Evolutionary conservation across 371 early-diverging fungal species (phyloP), one percentile per base, ranked within the genome.

Genomic region (Choanephora cucurbitarum): DNA sequence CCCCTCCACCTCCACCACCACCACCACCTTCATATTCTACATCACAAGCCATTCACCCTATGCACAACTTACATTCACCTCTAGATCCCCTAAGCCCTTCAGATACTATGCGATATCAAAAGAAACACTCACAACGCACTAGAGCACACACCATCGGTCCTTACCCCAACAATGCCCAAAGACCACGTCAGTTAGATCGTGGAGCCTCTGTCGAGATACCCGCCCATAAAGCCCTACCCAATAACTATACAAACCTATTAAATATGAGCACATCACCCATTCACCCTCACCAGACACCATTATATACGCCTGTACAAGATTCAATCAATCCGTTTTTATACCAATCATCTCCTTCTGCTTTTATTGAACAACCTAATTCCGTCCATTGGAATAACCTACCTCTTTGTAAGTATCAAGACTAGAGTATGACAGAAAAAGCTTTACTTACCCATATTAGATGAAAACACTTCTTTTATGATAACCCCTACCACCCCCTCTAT

Each of bases 71-170:
- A 28, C 37, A 37, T 37, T 37, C 37, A 9, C 37, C 37, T 11
- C 2, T 14, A 14, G 40, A 31, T 5, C 44, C 61, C 5, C 44
- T 44, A 15, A 55, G 55, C 15, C 55, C 61, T 39, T 50, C 56
- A 28, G 48, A 17, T 10, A 47, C 56, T 41, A 17, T 55, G 22
- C 14, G 21, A 28, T 54, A 53, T 59, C 42, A 32, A 5, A 55
- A 46, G 21, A 65, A 48, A 21, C 44, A 59, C 47, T 33, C 42
- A 24, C 43, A 48, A 51, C 49, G 63, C 6, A 37, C 52, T 18
- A 54, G 62, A 52, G 55, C 62, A 32, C 58, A 62, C 15, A 58
- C 67, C 8, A 49, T 54, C n/a, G 61, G 66, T 11, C 61, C 61
- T 19, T 57, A 45, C 19, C 41, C 49, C 49, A 39, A 32, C n/a